Base-by-base conservation (phyloP, 2,329 filamentous ascomycete genomes). In the Ceratocystis diversiconidia region DNA sequence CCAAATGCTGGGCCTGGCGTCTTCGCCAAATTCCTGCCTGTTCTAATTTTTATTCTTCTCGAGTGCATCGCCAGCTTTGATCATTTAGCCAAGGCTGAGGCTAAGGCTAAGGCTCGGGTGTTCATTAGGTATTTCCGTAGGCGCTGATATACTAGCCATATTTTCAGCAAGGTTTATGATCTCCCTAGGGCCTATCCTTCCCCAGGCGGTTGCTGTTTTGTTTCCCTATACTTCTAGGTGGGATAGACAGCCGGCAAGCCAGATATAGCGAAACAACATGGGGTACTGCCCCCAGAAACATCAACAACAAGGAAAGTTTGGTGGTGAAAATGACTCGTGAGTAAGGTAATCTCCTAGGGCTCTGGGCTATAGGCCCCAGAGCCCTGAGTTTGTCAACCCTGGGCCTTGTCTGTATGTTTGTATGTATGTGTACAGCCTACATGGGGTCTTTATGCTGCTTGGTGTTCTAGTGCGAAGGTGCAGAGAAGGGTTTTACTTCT, bases 101-200 rank as follows among this genome's bases (percentile, higher is more conserved):
- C 48, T 25, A n/a, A 36, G 55, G 55, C 55, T 59, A n/a, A 36
- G 55, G 55, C 55, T 59, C 55, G 55, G 28, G 55, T 59, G 28
- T 59, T 36, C 6, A 8, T 36, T 59, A 59, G 55, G 55, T 25
- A 59, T 59, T 36, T 59, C 55, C 55, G 55, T 59, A 36, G 55
- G 15, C 22, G 48, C 10, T 19, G 46, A 2, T 50, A 52, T 52
- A 22, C 12, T 22, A 52, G 48, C 17, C 28, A 36, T 32, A n/a
- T 15, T 59, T 59, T 5, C 30, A 17, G 19, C 32, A 30, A 30
- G 25, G 25, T n/a, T 36, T 19, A 15, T 36, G 32, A 32, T 59
- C n/a, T 52, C 48, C 48, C 15, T 52, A 19, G 7, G 36, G 12
- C 36, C 36, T 41, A 41, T 41, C 10, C 36, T 41, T 41, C 36